A percentile compares a stretch with the other conserved stretches of the same genome.
These are phyloP conservation scores for Stagonosporopsis vannaccii DNA, from an alignment of 2,329 filamentous ascomycete species.

Conservation along the genomic window DNA sequence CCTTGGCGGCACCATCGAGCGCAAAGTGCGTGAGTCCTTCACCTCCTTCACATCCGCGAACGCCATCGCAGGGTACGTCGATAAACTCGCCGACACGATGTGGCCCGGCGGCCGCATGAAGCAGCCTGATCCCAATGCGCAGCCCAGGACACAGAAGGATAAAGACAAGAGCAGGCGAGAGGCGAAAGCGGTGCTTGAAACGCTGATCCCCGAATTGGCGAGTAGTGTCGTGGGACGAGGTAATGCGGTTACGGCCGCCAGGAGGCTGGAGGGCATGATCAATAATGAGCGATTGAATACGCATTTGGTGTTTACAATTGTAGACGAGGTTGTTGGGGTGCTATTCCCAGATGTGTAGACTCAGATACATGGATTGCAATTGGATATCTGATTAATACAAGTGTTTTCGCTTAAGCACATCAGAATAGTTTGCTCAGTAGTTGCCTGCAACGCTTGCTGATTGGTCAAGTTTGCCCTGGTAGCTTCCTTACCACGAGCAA, in stretches of 20 bases:
- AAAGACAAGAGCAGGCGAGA: conserved; percentile 84
- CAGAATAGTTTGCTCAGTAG: no score
- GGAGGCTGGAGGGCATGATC: conserved; percentile 86
- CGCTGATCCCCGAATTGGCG: conserved; percentile 87
- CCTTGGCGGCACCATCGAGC: conserved; percentile 92
- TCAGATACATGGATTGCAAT: not conserved
- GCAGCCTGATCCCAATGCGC: conserved; percentile 40
- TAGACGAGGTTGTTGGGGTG: conserved; percentile 58
- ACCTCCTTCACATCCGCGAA: conserved; percentile 78
- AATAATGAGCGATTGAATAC: conserved; percentile 88
- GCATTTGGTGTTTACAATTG: conserved; percentile 58
- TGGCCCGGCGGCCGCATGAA: conserved; percentile 76
- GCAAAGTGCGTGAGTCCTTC: conserved; percentile 88
- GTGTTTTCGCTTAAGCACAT: no score
- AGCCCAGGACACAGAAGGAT: conserved; percentile 71
- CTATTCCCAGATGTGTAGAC: conserved; percentile 49
- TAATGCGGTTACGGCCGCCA: conserved; percentile 89
- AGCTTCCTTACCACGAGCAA: no score
- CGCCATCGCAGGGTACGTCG: conserved; percentile 76
- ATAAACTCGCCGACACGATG: conserved; percentile 75
- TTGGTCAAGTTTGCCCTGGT: no score
- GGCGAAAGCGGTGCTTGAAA: conserved; percentile 86
- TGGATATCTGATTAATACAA: no score
- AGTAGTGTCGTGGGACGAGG: conserved; percentile 90
- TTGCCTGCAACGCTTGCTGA: no score